These are phyloP conservation scores for Calonectria leucothoes DNA, from an alignment of 2,329 filamentous ascomycete genomes.

Conservation along the genomic window DNA sequence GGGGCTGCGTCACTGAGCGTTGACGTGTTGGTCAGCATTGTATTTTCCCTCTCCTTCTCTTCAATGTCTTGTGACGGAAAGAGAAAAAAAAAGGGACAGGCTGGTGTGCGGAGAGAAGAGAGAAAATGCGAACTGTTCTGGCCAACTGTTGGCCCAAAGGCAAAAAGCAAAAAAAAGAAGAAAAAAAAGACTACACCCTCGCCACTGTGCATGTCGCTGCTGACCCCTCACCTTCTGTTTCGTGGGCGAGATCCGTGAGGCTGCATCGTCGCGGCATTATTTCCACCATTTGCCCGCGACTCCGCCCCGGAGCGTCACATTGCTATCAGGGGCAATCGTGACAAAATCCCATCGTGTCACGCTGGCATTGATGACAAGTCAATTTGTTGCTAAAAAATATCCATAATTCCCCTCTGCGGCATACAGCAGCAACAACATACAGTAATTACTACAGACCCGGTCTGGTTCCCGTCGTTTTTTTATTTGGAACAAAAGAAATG, in stretches of 20 bases:
- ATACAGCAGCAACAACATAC: too few relatives aligned
- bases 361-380: background rate
- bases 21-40: background rate
- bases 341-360: background rate
- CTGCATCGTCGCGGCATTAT: constrained; percentile 9
- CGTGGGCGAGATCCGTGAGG: background rate
- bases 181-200: background rate
- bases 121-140: background rate
- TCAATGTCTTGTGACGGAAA: background rate
- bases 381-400: too few relatives aligned
- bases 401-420: too few relatives aligned
- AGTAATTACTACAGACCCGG: background rate
- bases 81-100: background rate
- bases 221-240: background rate
- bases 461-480: background rate
- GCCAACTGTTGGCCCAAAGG: background rate
- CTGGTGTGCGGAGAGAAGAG: background rate
- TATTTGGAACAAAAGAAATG: background rate
- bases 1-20: background rate
- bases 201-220: background rate
- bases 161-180: background rate
- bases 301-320: background rate
- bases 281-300: background rate
- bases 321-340: background rate
- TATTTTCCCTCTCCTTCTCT: too few relatives aligned